A percentile compares a stretch with the other conserved stretches of the same genome.
phyloP scores from a whole-genome alignment of 192 early-diverging fungal species.

The Coemansia sp. region DNA sequence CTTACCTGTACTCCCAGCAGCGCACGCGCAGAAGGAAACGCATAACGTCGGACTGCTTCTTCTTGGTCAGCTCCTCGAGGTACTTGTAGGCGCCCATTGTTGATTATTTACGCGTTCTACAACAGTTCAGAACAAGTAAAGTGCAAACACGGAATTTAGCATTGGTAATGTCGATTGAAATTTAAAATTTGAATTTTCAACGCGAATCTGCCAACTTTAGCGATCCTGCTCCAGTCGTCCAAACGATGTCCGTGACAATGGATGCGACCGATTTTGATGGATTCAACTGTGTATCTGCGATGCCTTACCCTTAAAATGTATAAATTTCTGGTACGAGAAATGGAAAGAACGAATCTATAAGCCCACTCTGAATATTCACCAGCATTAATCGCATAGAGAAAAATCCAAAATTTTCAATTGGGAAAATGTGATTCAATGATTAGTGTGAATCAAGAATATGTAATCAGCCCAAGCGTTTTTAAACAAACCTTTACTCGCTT shows the following conservation, averaged over 20 bases:
- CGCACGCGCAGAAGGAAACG: constrained; percentile 97
- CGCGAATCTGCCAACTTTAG: not conserved
- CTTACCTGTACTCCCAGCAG: constrained; percentile 98
- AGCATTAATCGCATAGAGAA: not conserved
- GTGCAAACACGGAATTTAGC: not conserved
- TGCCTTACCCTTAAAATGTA: constrained; percentile 16
- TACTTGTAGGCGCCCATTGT: constrained; percentile 83
- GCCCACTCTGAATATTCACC: not conserved
- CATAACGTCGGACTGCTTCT: constrained; percentile 99
- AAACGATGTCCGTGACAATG: constrained; percentile 4
- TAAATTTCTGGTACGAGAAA: constrained; percentile 27
- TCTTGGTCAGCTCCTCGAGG: constrained; percentile 94
- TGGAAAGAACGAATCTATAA: constrained; percentile 36
- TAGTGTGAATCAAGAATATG: not conserved
- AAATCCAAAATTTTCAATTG: not conserved
- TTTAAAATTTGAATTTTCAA: constrained; percentile 6
- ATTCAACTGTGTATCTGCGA: not conserved
- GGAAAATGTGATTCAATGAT: not conserved
- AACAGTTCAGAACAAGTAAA: not conserved
- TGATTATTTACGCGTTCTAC: constrained; percentile 38
- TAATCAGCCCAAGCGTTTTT: not conserved
- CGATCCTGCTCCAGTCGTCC: not conserved
- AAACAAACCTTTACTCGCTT: not conserved
- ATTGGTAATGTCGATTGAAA: constrained; percentile 1
- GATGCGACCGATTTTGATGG: constrained; percentile 4